Evolutionary conservation across 805 yeast species (phyloP), one percentile per base, ranked within the genome.

Genomic region (Lachancea sp.): DNA sequence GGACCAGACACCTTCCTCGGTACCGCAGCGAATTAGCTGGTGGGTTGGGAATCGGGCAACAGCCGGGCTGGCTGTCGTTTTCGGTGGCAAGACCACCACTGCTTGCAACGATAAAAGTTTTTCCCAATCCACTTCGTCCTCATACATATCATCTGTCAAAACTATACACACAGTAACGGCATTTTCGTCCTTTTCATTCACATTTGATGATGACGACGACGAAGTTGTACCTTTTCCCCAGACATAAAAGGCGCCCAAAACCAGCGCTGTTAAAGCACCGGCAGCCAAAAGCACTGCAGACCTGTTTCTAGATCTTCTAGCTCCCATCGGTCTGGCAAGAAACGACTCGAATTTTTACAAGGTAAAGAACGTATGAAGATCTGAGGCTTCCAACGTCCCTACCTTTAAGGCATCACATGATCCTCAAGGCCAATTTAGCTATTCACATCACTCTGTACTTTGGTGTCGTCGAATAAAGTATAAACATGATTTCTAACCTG

Each of bases 1-100:
- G 31, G 80, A 78, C 64, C 77, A 72, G 11, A 77, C 58, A 2
- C 84, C 81, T 11, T 60, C 63, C 44, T 65, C 65, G 0, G 75
- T 70, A n/a, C 69, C 72, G 40, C 80, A 74, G 38, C 63, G 65
- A 2, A 78, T 71, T 11, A 74, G 52, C 42, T 71, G 68, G 47
- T 58, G 59, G 17, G 49, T 42, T 2, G 62, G 59, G 1, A 59
- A 45, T 11, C 6, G 6, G 13, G 37, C 38, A 31, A 36, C 17
- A 4, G 20, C 35, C n/a, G 27, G 5, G 16, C 30, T 37, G 5
- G 20, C 29, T 11, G 26, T 15, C 20, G 7, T 43, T 4, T 56
- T 59, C 5, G 74, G 70, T 2, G 66, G 60, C 22, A 71, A 52
- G 1, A 72, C 48, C 1, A 67, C 39, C 2, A 70, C 74, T 16